Conservation (phyloP, 1,284 basidiomycete species). For the Puccinia hordei region DNA sequence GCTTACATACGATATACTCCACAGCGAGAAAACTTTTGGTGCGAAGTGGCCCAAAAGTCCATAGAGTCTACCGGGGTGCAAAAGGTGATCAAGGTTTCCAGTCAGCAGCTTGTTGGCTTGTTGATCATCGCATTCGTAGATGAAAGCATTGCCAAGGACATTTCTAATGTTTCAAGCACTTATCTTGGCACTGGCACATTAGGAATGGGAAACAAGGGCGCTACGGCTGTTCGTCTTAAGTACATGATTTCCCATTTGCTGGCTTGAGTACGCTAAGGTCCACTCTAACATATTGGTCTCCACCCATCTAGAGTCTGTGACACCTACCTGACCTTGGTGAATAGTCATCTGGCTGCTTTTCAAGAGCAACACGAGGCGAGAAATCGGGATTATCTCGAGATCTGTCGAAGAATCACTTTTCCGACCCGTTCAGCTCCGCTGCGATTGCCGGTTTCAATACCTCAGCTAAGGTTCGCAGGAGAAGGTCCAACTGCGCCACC, state of each 20-base stretch:
- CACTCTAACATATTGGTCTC: not conserved
- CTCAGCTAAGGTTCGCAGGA: constrained; percentile 3
- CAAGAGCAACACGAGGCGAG: constrained; percentile 38
- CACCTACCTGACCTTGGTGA: constrained; percentile 42
- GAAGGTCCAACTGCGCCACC: constrained; percentile 7
- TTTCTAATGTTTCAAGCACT: constrained; percentile 40
- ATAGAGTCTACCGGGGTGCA: constrained; percentile 19
- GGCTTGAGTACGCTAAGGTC: not conserved
- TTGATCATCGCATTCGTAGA: constrained; percentile 36
- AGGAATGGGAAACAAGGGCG: constrained; percentile 47
- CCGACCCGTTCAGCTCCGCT: not conserved
- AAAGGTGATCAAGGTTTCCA: constrained; percentile 46
- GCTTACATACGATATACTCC: constrained; percentile 38
- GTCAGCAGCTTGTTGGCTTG: constrained; percentile 47
- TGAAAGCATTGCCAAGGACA: constrained; percentile 2
- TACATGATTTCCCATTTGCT: constrained; percentile 6
- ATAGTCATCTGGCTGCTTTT: constrained; percentile 42
- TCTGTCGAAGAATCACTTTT: constrained; percentile 44
- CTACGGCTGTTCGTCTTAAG: constrained; percentile 39
- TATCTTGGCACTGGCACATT: constrained; percentile 48
- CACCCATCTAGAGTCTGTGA: constrained; percentile 25
- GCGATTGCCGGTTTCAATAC: not conserved
- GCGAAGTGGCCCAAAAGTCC: constrained; percentile 33
- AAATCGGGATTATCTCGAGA: constrained; percentile 41
- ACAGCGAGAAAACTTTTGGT: constrained; percentile 33